phyloP scores from a whole-genome alignment of 805 yeast genomes.

The Candida methanosorbosa region DNA sequence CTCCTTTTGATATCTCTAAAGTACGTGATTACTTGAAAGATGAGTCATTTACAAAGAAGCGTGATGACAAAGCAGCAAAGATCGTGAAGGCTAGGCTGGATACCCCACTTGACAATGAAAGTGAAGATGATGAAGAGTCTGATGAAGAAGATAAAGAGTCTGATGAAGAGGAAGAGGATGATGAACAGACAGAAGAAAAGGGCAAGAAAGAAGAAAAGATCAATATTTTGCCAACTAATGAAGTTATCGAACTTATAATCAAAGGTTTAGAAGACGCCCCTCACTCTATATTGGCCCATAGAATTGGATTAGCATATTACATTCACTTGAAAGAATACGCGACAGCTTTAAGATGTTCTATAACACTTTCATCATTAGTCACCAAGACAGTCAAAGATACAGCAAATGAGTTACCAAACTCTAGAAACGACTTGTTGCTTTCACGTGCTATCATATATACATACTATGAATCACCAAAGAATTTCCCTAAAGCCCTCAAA shows the following conservation, averaged over 20 bases:
- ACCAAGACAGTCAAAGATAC: constrained; percentile 37
- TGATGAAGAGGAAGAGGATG: constrained; percentile 7
- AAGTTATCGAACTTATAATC: constrained; percentile 28
- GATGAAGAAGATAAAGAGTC: constrained; percentile 3
- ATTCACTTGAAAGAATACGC: constrained; percentile 55
- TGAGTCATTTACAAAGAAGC: constrained; percentile 5
- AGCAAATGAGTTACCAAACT: constrained; percentile 38
- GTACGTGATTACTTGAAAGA: constrained; percentile 15
- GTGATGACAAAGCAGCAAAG: constrained; percentile 8
- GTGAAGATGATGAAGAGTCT: constrained; percentile 12
- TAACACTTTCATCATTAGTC: constrained; percentile 47
- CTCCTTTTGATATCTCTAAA: constrained; percentile 40
- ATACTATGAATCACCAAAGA: constrained; percentile 84
- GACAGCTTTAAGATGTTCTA: constrained; percentile 51
- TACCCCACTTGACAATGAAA: constrained; percentile 13
- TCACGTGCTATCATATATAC: constrained; percentile 71
- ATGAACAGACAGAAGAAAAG: too few relatives aligned
- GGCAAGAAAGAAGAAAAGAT: neutral
- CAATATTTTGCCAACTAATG: constrained; percentile 21
- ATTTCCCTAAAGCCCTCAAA: constrained; percentile 64
- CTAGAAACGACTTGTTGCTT: constrained; percentile 53
- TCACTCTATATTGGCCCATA: constrained; percentile 47
- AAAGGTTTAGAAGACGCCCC: constrained; percentile 28
- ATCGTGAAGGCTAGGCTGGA: constrained; percentile 5
- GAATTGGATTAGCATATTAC: constrained; percentile 56